Evolutionary conservation across 2,329 filamentous ascomycete species (phyloP).

Genomic region (Diplodia scrobiculata): DNA sequence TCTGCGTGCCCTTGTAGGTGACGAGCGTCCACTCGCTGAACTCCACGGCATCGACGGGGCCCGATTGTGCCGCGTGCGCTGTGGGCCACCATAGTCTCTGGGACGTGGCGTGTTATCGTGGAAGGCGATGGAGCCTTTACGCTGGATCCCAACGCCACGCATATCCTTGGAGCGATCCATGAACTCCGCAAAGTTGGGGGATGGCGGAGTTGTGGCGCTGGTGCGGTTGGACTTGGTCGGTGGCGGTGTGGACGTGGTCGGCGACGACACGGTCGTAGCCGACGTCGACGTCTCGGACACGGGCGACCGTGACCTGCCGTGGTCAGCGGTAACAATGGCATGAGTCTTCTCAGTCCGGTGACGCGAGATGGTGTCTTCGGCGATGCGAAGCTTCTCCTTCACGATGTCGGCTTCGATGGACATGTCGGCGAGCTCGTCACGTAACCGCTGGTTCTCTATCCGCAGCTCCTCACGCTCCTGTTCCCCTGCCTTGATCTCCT

Average conservation of each 20-base stretch:
- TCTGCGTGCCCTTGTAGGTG: slow-evolving; percentile 46
- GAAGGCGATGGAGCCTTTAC: slow-evolving; percentile 53
- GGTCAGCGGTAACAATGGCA: slow-evolving; percentile 53
- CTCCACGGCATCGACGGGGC: slow-evolving; percentile 62
- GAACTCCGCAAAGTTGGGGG: slow-evolving; percentile 87
- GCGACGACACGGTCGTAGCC: slow-evolving; percentile 70
- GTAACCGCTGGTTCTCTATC: slow-evolving; percentile 85
- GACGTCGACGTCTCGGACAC: slow-evolving; percentile 75
- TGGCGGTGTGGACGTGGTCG: slow-evolving; percentile 79
- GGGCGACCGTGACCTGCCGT: slow-evolving; percentile 63
- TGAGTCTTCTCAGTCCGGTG: slow-evolving; percentile 56
- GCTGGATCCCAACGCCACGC: slow-evolving; percentile 46
- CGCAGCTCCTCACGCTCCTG: slow-evolving; percentile 86
- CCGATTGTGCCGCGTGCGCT: slow-evolving; percentile 55
- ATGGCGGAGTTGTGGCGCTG: slow-evolving; percentile 69
- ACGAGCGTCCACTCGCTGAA: slow-evolving; percentile 47
- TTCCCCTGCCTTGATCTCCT: slow-evolving; percentile 88
- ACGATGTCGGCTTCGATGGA: slow-evolving; percentile 94
- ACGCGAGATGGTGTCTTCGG: slow-evolving; percentile 55
- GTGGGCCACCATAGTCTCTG: slow-evolving; percentile 49
- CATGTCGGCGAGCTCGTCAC: slow-evolving; percentile 88
- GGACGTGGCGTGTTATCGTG: slow-evolving; percentile 55
- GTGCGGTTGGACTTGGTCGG: slow-evolving; percentile 65
- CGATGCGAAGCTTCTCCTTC: slow-evolving; percentile 85
- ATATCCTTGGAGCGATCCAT: slow-evolving; percentile 59